Conservation (phyloP, 805 yeast genomes). For the Candida taoyuanica region DNA sequence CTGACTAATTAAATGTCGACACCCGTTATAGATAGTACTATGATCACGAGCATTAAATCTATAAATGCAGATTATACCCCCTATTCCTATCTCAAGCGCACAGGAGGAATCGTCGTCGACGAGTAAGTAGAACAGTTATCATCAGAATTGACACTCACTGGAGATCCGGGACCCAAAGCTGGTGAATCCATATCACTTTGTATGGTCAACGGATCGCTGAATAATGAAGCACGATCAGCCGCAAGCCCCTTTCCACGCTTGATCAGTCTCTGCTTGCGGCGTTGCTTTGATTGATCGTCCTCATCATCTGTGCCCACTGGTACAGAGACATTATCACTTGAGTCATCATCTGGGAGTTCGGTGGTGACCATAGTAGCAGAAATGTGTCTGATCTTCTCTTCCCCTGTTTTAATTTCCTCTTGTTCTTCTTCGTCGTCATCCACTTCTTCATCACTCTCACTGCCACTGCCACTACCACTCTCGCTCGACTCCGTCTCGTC, state of each 20-base stretch:
- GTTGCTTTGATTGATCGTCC: conserved; percentile 17
- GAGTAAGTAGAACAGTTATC: conserved; percentile 31
- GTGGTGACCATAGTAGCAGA: conserved; percentile 4
- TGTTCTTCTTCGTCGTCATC: conserved; percentile 10
- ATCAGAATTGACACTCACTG: conserved; percentile 24
- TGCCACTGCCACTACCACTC: conserved; percentile 2
- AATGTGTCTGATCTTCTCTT: conserved; percentile 4
- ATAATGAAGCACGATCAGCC: conserved; percentile 2
- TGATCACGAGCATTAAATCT: too few species aligned
- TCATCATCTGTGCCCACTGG: conserved; percentile 25
- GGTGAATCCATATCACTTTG: conserved; percentile 23
- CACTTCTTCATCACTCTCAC: not conserved
- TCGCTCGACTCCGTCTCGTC: conserved; percentile 12
- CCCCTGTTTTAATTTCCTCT: conserved; percentile 4
- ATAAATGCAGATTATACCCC: not conserved
- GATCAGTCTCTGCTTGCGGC: conserved; percentile 25
- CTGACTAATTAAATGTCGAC: too few species aligned
- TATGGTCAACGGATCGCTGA: conserved; percentile 4
- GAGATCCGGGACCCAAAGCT: conserved; percentile 28
- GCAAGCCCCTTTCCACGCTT: conserved; percentile 14
- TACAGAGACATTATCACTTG: conserved; percentile 20
- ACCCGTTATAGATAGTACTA: too few species aligned
- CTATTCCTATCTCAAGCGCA: not conserved
- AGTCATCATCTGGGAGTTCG: conserved; percentile 11
- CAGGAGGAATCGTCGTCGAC: conserved; percentile 26